Evolutionary conservation across 225 moss, liverwort and hornwort genomes (phyloP).

Genomic region (Lunularia cruciata): DNA sequence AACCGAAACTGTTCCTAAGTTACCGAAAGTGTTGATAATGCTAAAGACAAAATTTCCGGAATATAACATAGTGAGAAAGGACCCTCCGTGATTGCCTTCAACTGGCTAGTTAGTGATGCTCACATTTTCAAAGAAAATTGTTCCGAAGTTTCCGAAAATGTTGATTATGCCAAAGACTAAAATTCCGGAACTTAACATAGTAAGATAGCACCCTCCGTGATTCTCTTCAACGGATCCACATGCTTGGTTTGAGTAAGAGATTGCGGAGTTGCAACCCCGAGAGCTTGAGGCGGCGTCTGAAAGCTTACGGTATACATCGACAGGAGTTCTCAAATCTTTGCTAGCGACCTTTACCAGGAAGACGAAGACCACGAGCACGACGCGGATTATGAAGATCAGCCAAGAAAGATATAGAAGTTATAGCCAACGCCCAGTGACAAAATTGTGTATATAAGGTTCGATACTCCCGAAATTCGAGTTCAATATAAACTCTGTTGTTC

Average conservation of each 20-base stretch:
- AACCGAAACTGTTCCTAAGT: no score
- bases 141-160: conserved; percentile 95
- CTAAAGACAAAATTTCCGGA: no score
- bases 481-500: no score
- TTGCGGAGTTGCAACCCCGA: conserved; percentile 48
- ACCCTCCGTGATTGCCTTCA: no score
- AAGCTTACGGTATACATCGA: conserved; percentile 53
- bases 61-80: no score
- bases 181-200: conserved; percentile 85
- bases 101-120: no score
- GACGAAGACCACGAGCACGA: conserved; percentile 84
- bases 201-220: conserved; percentile 86
- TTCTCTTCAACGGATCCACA: conserved; percentile 70
- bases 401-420: no score
- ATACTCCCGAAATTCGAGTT: no score
- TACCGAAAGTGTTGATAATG: no score
- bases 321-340: conserved; percentile 66
- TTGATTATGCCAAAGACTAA: conserved; percentile 93
- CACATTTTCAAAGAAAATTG: conserved; percentile 91
- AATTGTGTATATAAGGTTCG: no score
- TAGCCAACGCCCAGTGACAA: no score
- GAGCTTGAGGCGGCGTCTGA: conserved; percentile 18
- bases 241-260: conserved; percentile 57
- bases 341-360: conserved; percentile 75
- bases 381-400: conserved; percentile 74